Evolutionary conservation across 2,329 filamentous ascomycete genomes (phyloP).

Genomic region (Trichoderma koningiopsis): DNA sequence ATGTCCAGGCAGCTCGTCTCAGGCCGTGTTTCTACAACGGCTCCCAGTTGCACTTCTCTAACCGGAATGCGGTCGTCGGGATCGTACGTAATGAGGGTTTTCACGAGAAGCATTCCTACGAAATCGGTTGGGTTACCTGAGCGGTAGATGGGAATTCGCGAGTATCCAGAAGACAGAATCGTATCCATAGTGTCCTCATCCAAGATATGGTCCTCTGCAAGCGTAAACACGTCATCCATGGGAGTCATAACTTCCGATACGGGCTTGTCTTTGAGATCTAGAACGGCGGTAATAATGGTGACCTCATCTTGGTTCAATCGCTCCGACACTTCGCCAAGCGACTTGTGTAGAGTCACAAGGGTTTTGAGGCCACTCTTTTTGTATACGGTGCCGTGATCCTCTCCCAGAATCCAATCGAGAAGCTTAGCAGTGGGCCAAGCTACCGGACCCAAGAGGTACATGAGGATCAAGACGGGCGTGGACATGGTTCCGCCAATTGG

Average conservation of each 20-base stretch:
- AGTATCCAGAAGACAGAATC: constrained; percentile 92
- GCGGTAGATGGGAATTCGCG: constrained; percentile 90
- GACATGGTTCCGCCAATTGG: constrained; percentile 95
- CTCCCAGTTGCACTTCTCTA: constrained; percentile 87
- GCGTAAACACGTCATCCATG: constrained; percentile 94
- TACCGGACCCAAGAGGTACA: constrained; percentile 88
- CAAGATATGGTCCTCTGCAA: constrained; percentile 91
- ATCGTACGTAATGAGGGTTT: constrained; percentile 98
- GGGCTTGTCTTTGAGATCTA: constrained; percentile 94
- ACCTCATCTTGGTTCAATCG: constrained; percentile 96
- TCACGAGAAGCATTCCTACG: constrained; percentile 96
- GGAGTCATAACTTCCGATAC: constrained; percentile 98
- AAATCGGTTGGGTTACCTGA: constrained; percentile 84
- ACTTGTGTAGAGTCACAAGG: constrained; percentile 91
- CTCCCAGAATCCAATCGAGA: constrained; percentile 87
- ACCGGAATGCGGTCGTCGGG: constrained; percentile 89
- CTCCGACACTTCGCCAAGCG: constrained; percentile 81
- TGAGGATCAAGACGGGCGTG: constrained; percentile 80
- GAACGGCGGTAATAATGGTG: constrained; percentile 94
- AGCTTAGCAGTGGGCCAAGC: constrained; percentile 96
- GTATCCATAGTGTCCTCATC: constrained; percentile 94
- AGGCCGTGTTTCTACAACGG: constrained; percentile 89
- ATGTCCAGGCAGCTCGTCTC: constrained; percentile 98
- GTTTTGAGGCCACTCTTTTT: constrained; percentile 98
- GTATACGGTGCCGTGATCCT: constrained; percentile 95